Evolutionary conservation across 805 yeast genomes (phyloP), one percentile per base, ranked within the genome.

Genomic region (baker's yeast (Saccharomyces cerevisiae)): DNA sequence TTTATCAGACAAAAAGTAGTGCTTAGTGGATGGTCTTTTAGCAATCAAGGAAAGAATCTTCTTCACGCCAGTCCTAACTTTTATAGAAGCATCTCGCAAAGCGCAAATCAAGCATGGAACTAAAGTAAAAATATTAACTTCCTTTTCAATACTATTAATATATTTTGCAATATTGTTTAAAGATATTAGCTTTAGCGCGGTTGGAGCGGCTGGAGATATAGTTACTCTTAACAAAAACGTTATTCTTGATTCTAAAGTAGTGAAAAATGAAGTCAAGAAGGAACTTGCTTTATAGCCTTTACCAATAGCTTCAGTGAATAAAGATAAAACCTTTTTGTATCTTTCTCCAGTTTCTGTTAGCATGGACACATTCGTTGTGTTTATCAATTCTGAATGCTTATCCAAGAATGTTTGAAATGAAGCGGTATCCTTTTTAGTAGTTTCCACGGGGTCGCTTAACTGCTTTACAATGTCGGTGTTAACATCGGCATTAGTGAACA

Each of bases 141-240:
- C 71, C 41, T 72, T 71, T 48, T 71, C 73, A 53, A 73, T 63
- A 29, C 63, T 64, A 29, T 67, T 62, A 10, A 75, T 55, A 31
- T 58, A 67, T 27, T 65, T 60, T 14, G 71, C 73, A 41, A 83
- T 60, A 30, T 71, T 64, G 22, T 72, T 68, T 51, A 85, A 69
- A 2, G 87, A 73, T 32, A 74, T 70, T 17, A 79, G 63, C 67
- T 88, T 78, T 13, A 81, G 78, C 36, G 79, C 75, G 6, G 79
- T 62, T 49, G 94, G 94, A 2, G 82, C 75, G 5, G 79, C 73
- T 13, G 81, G 77, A 1, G 88, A 79, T 28, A 81, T 74, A 0
- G 84, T 68, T 4, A 81, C 73, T 66, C 90, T 75, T 11, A 82
- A 61, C 46, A 83, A 66, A 63, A 85, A 87, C 0, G 90, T 79